Evolutionary conservation across 2,329 filamentous ascomycete species (phyloP).

Genomic region (Corniculantispora saksenae): DNA sequence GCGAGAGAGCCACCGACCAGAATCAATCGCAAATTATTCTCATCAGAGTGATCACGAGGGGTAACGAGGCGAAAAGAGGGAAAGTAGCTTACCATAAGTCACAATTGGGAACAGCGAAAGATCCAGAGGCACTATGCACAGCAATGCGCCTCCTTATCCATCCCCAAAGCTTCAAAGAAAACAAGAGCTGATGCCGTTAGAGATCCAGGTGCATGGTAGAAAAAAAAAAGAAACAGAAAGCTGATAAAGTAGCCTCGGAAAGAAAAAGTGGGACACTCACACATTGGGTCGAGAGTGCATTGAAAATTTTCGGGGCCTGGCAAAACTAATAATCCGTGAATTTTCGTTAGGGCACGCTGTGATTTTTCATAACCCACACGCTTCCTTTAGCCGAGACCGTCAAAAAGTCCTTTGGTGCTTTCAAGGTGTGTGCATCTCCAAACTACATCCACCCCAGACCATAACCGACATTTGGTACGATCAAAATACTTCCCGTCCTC

Average conservation of each 20-base stretch:
- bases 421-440: constrained; percentile 35
- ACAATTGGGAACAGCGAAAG: not conserved
- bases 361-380: constrained; percentile 43
- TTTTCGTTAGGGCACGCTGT: constrained; percentile 45
- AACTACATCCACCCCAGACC: constrained; percentile 22
- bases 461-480: constrained; percentile 24
- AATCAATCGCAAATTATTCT: constrained; percentile 99
- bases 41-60: constrained; percentile 63
- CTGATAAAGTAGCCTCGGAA: not conserved
- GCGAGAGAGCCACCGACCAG: constrained; percentile 80
- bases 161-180: not conserved
- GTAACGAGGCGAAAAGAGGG: constrained; percentile 9
- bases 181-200: not conserved
- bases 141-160: not conserved
- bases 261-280: not conserved
- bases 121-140: not conserved
- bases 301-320: constrained; percentile 22
- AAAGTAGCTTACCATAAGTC: constrained; percentile 32
- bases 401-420: constrained; percentile 44
- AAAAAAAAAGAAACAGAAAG: not conserved
- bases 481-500: constrained; percentile 6
- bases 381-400: constrained; percentile 36
- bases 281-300: not conserved
- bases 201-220: not conserved
- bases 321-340: constrained; percentile 31